Conservation (phyloP, 1,284 basidiomycete species). For the Rhodotorula mucilaginosa region DNA sequence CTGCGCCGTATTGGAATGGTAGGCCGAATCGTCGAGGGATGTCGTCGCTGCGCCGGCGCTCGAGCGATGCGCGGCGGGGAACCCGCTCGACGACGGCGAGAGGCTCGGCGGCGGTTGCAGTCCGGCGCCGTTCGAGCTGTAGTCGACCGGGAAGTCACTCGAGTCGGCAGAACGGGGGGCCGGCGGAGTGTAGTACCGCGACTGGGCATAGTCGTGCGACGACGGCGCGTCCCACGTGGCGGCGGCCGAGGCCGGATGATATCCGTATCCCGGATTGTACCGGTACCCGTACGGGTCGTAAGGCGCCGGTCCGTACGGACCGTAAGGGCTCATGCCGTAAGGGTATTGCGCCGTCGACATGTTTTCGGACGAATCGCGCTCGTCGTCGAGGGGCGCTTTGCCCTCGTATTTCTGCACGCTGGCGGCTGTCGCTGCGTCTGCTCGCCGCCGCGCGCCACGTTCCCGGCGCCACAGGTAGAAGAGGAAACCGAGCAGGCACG, state of each 20-base stretch:
- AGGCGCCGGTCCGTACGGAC: not conserved
- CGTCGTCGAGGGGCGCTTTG: slow-evolving; percentile 37
- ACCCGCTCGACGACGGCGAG: not conserved
- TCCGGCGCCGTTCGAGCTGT: not conserved
- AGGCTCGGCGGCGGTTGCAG: not conserved
- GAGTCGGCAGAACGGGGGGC: slow-evolving; percentile 1
- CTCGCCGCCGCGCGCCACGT: slow-evolving; percentile 13
- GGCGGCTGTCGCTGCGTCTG: slow-evolving; percentile 19
- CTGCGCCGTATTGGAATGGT: slow-evolving; percentile 4
- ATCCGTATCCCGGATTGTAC: not conserved
- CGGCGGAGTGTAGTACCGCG: not conserved
- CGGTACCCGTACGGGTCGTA: slow-evolving; percentile 7
- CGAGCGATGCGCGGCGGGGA: not conserved
- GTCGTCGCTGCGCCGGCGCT: not conserved
- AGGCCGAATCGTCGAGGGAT: slow-evolving; percentile 13
- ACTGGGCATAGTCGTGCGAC: not conserved
- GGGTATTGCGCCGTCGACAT: not conserved
- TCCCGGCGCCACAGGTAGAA: slow-evolving; percentile 38
- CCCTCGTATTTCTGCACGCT: slow-evolving; percentile 31
- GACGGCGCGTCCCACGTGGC: not conserved
- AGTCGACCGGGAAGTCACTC: not conserved
- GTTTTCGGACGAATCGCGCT: slow-evolving; percentile 3
- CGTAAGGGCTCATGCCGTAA: not conserved
- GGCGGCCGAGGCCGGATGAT: not conserved
- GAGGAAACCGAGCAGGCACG: slow-evolving; percentile 28